Evolutionary conservation across 2,329 filamentous ascomycete species (phyloP).

Genomic region (Acephala macrosclerotiorum): DNA sequence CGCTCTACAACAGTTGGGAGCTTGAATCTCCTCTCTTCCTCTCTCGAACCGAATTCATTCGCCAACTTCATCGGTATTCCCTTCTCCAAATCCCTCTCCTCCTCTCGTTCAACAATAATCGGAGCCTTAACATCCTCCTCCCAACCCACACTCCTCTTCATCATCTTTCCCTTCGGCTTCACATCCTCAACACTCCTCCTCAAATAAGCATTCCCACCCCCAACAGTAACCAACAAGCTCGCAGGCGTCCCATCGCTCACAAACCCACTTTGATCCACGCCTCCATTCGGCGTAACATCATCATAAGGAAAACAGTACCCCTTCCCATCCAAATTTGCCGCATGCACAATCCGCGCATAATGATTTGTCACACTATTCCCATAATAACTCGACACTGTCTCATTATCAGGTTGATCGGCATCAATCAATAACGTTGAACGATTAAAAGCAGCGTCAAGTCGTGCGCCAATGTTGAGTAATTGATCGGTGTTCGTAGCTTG

Average conservation of each 20-base stretch:
- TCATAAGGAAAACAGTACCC: constrained; percentile 79
- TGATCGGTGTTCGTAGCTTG: constrained; percentile 38
- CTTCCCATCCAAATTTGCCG: constrained; percentile 61
- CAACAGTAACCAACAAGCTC: constrained; percentile 32
- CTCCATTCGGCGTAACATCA: constrained; percentile 65
- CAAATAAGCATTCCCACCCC: constrained; percentile 31
- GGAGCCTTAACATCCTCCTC: constrained; percentile 21
- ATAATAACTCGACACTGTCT: constrained; percentile 59
- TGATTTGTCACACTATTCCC: constrained; percentile 65
- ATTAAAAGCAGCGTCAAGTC: constrained; percentile 80
- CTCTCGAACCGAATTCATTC: constrained; percentile 16
- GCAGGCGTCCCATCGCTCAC: constrained; percentile 49
- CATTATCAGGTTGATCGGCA: constrained; percentile 59
- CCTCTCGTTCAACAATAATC: not conserved
- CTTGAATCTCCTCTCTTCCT: constrained; percentile 5
- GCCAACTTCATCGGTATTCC: constrained; percentile 28
- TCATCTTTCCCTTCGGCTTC: not conserved
- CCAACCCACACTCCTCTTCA: constrained; percentile 21
- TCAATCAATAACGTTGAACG: constrained; percentile 70
- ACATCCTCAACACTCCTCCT: constrained; percentile 14
- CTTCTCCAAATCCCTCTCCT: constrained; percentile 24
- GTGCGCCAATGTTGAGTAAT: constrained; percentile 70
- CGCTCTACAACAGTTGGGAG: constrained; percentile 22
- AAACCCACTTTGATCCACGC: constrained; percentile 67
- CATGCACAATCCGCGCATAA: constrained; percentile 71